Evolutionary conservation across 176 grass and related monocot genomes (phyloP), one percentile per base, ranked within the genome.

Genomic region (Echinochloa phyllopogon): DNA sequence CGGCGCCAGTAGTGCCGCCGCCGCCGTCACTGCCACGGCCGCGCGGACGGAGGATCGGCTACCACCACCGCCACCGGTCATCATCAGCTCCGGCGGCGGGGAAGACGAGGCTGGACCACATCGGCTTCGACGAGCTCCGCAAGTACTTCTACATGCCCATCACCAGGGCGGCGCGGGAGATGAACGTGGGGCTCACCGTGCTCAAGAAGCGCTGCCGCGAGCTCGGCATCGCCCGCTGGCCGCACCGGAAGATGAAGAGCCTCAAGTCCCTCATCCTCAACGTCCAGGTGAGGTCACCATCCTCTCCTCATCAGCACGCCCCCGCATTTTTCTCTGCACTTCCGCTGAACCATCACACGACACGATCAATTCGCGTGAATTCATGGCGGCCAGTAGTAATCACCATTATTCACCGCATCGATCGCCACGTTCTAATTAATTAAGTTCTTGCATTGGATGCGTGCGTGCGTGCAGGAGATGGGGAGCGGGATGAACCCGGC

Each of bases 181-280:
- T 98, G 91, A 94, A 96, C 53, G 91, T 98, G 16, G 96, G 93
- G 0, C 58, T 98, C n/a, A 95, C 96, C 69, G 85, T 99, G 48
- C 93, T 99, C 58, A 99, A 98, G 85, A 96, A 90, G 77, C 87
- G 93, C 29, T 99, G 96, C 81, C 83, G 96, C 23, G 96, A 99
- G 84, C 88, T 99, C 7, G 93, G 96, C 10, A 84, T 99, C 50
- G 69, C 48, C 2, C 82, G 96, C 53, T 96, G 96, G 96, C 96
- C 93, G 3, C 93, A 99, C 77, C 81, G 96, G 24, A 99, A 99
- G 84, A 94, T 99, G 87, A 99, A 94, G 76, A 99, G 96, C 89
- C 85, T 99, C 69, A 92, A 50, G 65, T 86, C 89, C 36, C 93
- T 99, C 75, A 92, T 96, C 68, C 36, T 64, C 57, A 96, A 96